Percentiles rank a stretch among this genome's conserved stretches.
These are phyloP conservation scores for Podila epigama DNA, from an alignment of 192 early-diverging fungal genomes.

Conservation along the genomic window DNA sequence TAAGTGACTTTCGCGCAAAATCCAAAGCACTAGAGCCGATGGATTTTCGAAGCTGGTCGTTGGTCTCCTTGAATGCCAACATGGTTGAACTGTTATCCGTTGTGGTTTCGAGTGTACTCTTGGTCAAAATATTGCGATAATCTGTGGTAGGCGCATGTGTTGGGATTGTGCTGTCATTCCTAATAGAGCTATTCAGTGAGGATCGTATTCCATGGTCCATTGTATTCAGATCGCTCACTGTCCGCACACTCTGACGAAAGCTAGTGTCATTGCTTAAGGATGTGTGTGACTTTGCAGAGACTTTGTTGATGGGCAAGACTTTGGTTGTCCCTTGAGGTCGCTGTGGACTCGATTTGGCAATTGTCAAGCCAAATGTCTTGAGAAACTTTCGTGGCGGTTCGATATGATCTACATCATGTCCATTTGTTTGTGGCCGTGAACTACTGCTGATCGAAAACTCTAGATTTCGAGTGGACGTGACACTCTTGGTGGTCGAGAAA, in stretches of 20 bases:
- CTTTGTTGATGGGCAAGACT: background rate
- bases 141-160: background rate
- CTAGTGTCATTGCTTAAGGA: background rate
- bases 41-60: background rate
- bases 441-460: too few species aligned
- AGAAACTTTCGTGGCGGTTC: background rate
- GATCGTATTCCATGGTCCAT: background rate
- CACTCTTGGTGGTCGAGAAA: background rate
- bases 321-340: background rate
- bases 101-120: too few species aligned
- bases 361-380: too few species aligned
- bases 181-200: background rate
- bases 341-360: background rate
- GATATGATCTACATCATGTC: background rate
- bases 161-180: background rate
- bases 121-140: background rate
- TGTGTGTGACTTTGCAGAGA: background rate
- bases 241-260: background rate
- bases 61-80: background rate
- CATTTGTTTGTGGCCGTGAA: background rate
- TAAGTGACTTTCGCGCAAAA: slow-evolving; percentile 29
- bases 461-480: background rate
- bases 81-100: background rate
- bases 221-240: too few species aligned
- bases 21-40: slow-evolving; percentile 9